Percentiles rank a stretch among this genome's conserved stretches.
Conservation (phyloP, 1,284 basidiomycete species). For the Rhodotorula glutinis region DNA sequence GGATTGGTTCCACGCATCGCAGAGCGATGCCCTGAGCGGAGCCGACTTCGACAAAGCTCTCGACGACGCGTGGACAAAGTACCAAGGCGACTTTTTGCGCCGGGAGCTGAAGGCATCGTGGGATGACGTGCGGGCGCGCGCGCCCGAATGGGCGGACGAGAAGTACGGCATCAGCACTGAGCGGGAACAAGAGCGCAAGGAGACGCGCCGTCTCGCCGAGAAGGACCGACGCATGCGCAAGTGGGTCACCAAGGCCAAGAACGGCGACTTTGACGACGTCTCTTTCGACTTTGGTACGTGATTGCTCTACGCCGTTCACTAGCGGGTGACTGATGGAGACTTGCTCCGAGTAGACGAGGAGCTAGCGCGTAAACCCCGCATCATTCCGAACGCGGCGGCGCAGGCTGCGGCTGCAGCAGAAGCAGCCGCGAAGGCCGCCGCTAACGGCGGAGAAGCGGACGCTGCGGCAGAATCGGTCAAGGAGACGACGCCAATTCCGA, state of each 20-base stretch:
- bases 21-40: conserved; percentile 24
- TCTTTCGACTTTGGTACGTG: conserved; percentile 46
- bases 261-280: conserved; percentile 74
- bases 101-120: conserved; percentile 27
- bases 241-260: conserved; percentile 73
- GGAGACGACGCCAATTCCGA: conserved; percentile 54
- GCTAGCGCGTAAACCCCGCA: conserved; percentile 4
- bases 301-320: conserved; percentile 7
- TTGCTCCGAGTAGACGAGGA: neutral
- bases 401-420: conserved; percentile 1
- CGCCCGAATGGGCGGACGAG: conserved; percentile 77
- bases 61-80: conserved; percentile 43
- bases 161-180: conserved; percentile 78
- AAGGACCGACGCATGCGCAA: conserved; percentile 67
- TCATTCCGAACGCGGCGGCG: conserved; percentile 7
- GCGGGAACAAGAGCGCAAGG: conserved; percentile 63
- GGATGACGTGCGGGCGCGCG: conserved; percentile 24
- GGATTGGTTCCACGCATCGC: conserved; percentile 38
- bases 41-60: conserved; percentile 36
- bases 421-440: neutral
- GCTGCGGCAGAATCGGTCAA: conserved; percentile 49
- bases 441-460: conserved; percentile 29
- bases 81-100: conserved; percentile 32
- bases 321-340: neutral
- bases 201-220: conserved; percentile 69